phyloP scores from a whole-genome alignment of 768 basidiomycete species.

The Lanmaoa pseudosensibilis region DNA sequence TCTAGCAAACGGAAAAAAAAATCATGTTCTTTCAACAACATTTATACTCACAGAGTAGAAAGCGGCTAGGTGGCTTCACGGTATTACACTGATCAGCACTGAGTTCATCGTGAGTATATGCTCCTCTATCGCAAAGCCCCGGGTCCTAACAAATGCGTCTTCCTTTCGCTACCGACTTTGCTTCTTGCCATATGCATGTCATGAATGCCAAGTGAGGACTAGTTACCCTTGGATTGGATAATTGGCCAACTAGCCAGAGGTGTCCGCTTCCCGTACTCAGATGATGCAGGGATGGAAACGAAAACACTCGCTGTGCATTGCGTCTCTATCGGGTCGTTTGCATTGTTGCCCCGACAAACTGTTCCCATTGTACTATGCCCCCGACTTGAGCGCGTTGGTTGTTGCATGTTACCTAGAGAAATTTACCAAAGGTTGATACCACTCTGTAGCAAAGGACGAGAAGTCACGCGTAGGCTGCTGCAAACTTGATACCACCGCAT shows the following conservation, averaged over 20 bases:
- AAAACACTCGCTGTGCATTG: too few relatives aligned
- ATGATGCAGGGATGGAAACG: background rate
- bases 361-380: background rate
- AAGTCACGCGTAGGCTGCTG: background rate
- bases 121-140: background rate
- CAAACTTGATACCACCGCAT: background rate
- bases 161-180: too few relatives aligned
- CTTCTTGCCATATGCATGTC: background rate
- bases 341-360: too few relatives aligned
- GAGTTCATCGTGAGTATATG: background rate
- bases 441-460: background rate
- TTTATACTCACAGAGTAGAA: background rate
- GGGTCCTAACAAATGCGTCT: background rate
- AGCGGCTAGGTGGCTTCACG: too few relatives aligned
- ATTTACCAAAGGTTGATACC: background rate
- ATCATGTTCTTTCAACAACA: constrained; percentile 46
- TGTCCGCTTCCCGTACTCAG: background rate
- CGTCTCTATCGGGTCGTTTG: too few relatives aligned
- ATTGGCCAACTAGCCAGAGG: background rate
- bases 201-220: background rate
- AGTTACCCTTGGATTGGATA: background rate
- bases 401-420: background rate
- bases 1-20: constrained; percentile 42
- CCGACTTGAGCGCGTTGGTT: background rate
- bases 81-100: background rate